Evolutionary conservation across 495 filamentous ascomycete genomes (phyloP).

Genomic region (Penicillium diatomitis): DNA sequence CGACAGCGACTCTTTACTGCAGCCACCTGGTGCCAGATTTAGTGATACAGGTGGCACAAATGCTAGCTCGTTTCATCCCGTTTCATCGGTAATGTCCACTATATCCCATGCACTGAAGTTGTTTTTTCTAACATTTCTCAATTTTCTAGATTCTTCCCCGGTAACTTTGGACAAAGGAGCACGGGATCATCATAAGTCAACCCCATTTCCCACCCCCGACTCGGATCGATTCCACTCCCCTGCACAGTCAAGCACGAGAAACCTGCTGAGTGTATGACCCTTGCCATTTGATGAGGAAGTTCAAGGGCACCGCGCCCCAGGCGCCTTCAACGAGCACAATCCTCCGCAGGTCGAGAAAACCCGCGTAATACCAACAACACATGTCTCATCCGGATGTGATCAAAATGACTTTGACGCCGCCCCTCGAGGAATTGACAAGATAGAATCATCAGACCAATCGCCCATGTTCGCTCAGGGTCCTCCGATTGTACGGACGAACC

Average conservation of each 20-base stretch:
- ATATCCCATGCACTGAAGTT: neutral
- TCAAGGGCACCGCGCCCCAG: neutral
- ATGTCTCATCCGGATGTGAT: too few species aligned
- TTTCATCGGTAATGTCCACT: neutral
- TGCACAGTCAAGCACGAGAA: neutral
- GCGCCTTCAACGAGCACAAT: neutral
- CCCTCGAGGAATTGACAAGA: neutral
- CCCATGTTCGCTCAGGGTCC: neutral
- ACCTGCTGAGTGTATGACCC: neutral
- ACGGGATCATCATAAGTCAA: neutral
- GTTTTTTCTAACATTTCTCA: neutral
- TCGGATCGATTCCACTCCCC: neutral
- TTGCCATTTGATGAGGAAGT: neutral
- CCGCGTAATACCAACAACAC: too few species aligned
- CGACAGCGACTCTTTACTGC: neutral
- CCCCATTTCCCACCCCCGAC: neutral
- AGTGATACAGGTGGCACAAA: neutral
- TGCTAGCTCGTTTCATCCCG: neutral
- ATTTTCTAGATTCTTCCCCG: neutral
- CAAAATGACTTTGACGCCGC: neutral
- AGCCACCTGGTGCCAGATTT: neutral
- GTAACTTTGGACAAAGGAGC: neutral
- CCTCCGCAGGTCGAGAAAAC: neutral
- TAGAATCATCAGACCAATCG: neutral
- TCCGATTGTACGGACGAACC: neutral